Conservation (phyloP, 2,329 filamentous ascomycete genomes). For the Arthrobotrys sphaeroides region DNA sequence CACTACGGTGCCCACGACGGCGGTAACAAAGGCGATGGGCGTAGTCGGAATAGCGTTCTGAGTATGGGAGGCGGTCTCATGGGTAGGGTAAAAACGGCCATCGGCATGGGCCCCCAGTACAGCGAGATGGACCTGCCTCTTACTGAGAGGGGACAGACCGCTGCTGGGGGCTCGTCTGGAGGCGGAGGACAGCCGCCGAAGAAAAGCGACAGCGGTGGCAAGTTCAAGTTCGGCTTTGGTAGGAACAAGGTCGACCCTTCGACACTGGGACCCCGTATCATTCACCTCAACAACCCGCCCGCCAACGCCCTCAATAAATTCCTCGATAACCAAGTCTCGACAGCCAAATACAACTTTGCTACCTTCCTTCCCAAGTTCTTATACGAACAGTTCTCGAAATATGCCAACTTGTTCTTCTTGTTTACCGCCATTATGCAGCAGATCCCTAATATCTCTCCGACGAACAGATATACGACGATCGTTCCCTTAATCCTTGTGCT, state of each 20-base stretch:
- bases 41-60: slow-evolving; percentile 81
- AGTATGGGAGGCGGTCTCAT: slow-evolving; percentile 85
- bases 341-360: slow-evolving; percentile 92
- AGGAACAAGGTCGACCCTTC: slow-evolving; percentile 85
- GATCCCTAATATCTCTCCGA: slow-evolving; percentile 92
- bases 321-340: slow-evolving; percentile 95
- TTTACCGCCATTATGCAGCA: slow-evolving; percentile 95
- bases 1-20: slow-evolving; percentile 81
- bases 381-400: slow-evolving; percentile 98
- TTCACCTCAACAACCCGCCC: slow-evolving; percentile 94
- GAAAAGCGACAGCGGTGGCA: slow-evolving; percentile 70
- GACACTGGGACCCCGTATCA: slow-evolving; percentile 88
- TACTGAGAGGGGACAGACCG: slow-evolving; percentile 72
- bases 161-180: slow-evolving; percentile 62
- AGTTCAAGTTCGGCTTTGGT: slow-evolving; percentile 93
- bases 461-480: slow-evolving; percentile 95
- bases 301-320: slow-evolving; percentile 91
- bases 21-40: slow-evolving; percentile 67
- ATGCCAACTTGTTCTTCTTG: slow-evolving; percentile 98
- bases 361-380: slow-evolving; percentile 97
- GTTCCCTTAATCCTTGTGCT: slow-evolving; percentile 90
- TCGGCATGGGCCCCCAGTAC: slow-evolving; percentile 86
- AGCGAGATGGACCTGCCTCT: slow-evolving; percentile 98
- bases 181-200: slow-evolving; percentile 62
- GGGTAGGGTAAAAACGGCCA: slow-evolving; percentile 85